Conservation (phyloP, 2,329 filamentous ascomycete species). For the Ilyonectria robusta region DNA sequence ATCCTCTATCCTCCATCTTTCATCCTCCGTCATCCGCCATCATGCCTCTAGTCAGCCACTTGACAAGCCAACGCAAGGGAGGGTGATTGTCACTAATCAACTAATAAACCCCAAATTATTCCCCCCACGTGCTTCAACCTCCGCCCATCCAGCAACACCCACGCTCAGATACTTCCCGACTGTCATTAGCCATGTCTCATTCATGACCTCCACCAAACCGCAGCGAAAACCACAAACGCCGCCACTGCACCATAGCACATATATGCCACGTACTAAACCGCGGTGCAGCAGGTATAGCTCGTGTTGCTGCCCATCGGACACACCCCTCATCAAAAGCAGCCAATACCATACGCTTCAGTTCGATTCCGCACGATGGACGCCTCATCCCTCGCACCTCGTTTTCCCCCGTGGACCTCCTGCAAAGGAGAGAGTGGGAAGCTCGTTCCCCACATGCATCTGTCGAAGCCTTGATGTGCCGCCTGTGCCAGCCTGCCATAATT, state of each 20-base stretch:
- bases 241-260: too few species aligned
- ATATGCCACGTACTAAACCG: background rate
- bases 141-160: background rate
- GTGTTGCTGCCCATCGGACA: background rate
- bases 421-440: background rate
- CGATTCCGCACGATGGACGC: slow-evolving; percentile 16
- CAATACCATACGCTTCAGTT: slow-evolving; percentile 10
- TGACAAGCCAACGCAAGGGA: background rate
- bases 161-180: background rate
- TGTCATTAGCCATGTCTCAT: background rate
- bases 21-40: slow-evolving; percentile 7
- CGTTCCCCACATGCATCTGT: slow-evolving; percentile 43
- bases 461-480: slow-evolving; percentile 27
- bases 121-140: background rate
- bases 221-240: background rate
- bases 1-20: too few species aligned
- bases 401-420: slow-evolving; percentile 6
- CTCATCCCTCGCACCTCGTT: background rate
- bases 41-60: background rate
- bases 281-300: background rate
- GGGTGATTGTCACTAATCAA: background rate
- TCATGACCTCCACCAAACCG: slow-evolving; percentile 28
- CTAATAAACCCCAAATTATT: background rate
- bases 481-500: background rate
- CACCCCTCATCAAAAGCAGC: background rate